Evolutionary conservation across 257 asterid genomes (phyloP), one percentile per base, ranked within the genome.

Genomic region (Petrea volubilis): DNA sequence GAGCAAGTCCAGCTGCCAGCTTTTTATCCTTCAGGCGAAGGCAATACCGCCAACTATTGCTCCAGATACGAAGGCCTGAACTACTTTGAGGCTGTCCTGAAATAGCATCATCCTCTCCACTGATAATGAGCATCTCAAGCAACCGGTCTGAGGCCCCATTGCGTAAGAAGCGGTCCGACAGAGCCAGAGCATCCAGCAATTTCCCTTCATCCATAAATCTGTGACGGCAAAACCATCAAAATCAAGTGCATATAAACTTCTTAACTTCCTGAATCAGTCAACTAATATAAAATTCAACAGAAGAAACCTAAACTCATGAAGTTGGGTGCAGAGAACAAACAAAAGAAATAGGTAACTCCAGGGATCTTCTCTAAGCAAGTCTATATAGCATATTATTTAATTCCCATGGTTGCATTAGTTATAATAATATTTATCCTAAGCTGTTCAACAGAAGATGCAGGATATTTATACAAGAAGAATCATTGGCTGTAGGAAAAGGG

Each of bases 31-130:
- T 91, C 82, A 91, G 79, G 75, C 97, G 90, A 43, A 87, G 92
- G 80, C 99, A 94, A 74, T 88, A 91, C 79, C 91, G 97, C 99
- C 99, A 94, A 79, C 87, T 91, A 70, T 79, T 80, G 91, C 97
- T 91, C 93, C 91, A 85, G 64, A 80, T 69, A 61, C 62, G 82
- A 77, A 77, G 80, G 74, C 92, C 81, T 44, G 91, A 79, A 70
- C 83, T 77, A 70, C 85, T 81, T 66, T 79, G 93, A 73, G 86
- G 67, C 74, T 72, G 87, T 67, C 72, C 95, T 2, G 87, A 49
- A 49, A 47, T 66, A 52, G 61, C 58, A 44, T 83, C 87, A 61
- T 89, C 95, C 80, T 91, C 97, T 20, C 75, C 93, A 62, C 73
- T 80, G 72, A 76, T 81, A 74, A 91, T 79, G 74, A 94, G 89